These are phyloP conservation scores for Ophiostoma angusticollis DNA, from an alignment of 2,329 filamentous ascomycete genomes.

Conservation along the genomic window DNA sequence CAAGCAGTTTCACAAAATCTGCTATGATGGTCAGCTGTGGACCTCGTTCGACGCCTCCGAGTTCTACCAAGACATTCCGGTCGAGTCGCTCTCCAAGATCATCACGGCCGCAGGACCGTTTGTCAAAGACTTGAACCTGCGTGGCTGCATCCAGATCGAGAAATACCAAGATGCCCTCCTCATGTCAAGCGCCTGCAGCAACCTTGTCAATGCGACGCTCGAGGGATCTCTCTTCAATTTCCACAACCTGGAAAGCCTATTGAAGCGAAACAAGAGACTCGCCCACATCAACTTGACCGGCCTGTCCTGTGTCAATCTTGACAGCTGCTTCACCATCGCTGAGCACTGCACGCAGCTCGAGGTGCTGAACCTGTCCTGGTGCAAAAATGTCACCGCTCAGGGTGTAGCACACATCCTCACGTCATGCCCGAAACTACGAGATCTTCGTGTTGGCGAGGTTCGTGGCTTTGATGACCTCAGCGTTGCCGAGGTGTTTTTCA, in stretches of 20 bases:
- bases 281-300: conserved; percentile 81
- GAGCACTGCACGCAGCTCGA: conserved; percentile 72
- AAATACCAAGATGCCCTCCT: conserved; percentile 67
- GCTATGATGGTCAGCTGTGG: conserved; percentile 94
- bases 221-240: conserved; percentile 76
- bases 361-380: conserved; percentile 85
- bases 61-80: conserved; percentile 80
- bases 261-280: conserved; percentile 61
- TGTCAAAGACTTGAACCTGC: conserved; percentile 75
- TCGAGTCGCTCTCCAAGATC: conserved; percentile 70
- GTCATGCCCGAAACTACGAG: conserved; percentile 58
- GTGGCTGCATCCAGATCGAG: conserved; percentile 80
- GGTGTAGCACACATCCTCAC: conserved; percentile 63
- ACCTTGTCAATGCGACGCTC: conserved; percentile 75
- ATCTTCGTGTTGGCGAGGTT: conserved; percentile 73
- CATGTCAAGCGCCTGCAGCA: conserved; percentile 72
- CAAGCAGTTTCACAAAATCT: conserved; percentile 66
- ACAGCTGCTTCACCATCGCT: conserved; percentile 75
- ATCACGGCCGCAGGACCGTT: conserved; percentile 80
- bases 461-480: conserved; percentile 62
- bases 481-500: conserved; percentile 63
- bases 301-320: conserved; percentile 65
- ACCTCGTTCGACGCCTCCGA: conserved; percentile 68
- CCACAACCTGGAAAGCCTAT: conserved; percentile 61
- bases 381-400: conserved; percentile 66